These are phyloP conservation scores for Smittium culicis DNA, from an alignment of 371 early-diverging fungal species.

Conservation along the genomic window DNA sequence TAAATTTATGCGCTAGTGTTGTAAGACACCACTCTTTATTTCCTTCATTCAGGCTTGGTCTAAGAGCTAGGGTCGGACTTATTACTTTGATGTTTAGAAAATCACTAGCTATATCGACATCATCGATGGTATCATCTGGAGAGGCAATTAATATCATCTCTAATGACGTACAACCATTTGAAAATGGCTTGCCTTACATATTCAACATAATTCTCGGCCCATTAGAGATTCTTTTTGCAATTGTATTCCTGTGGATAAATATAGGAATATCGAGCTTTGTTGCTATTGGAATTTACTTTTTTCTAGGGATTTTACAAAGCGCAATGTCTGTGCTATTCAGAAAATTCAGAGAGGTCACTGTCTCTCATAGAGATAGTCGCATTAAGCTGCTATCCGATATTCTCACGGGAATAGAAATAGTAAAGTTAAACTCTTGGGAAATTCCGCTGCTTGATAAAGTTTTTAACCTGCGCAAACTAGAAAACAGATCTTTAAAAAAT, in stretches of 20 bases:
- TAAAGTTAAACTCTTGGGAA: slow-evolving; percentile 6
- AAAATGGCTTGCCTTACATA: slow-evolving; percentile 24
- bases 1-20: slow-evolving; percentile 17
- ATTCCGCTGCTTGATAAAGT: slow-evolving; percentile 22
- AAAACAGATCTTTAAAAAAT: slow-evolving; percentile 21
- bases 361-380: background rate
- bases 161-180: slow-evolving; percentile 39
- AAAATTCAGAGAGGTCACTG: background rate
- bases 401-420: background rate
- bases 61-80: slow-evolving; percentile 30
- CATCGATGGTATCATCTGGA: slow-evolving; percentile 34
- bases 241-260: background rate
- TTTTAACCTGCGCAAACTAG: slow-evolving; percentile 21
- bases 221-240: background rate
- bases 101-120: slow-evolving; percentile 29
- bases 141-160: slow-evolving; percentile 37
- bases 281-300: background rate
- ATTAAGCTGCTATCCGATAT: background rate
- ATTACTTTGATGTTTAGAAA: slow-evolving; percentile 35
- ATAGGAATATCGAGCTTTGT: background rate
- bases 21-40: slow-evolving; percentile 34
- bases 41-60: slow-evolving; percentile 22
- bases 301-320: background rate
- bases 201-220: slow-evolving; percentile 14
- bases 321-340: background rate